Evolutionary conservation across 2,329 filamentous ascomycete species (phyloP), one percentile per base, ranked within the genome.

Genomic region (Kalmusia sp.): DNA sequence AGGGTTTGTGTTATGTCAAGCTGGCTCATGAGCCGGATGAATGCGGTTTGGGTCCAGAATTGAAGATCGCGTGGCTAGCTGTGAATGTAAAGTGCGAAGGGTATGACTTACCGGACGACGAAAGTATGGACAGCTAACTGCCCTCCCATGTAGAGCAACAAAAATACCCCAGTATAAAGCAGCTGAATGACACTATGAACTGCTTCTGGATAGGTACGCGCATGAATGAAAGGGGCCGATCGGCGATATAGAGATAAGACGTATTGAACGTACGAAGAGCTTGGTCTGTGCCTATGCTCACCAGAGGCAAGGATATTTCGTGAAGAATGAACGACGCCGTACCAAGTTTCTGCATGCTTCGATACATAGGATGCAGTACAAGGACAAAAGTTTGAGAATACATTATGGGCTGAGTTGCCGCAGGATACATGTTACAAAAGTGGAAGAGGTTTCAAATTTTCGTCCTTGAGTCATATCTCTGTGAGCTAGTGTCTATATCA

Each of bases 401-500:
- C n/a, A n/a, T n/a, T n/a, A n/a, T n/a, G n/a, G n/a, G n/a, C n/a
- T n/a, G n/a, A n/a, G n/a, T n/a, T n/a, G n/a, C n/a, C n/a, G n/a
- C n/a, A n/a, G n/a, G n/a, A n/a, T n/a, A n/a, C n/a, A n/a, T n/a
- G n/a, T n/a, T n/a, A n/a, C n/a, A n/a, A n/a, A n/a, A n/a, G n/a
- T n/a, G n/a, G n/a, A n/a, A n/a, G n/a, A n/a, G n/a, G n/a, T n/a
- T 28, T 28, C 27, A 28, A 12, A 28, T 7, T 28, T 6, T 12
- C 6, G 27, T 28, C 6, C 27, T 28, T 28, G 6, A 28, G 6
- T 19, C 14, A 12, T 38, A 21, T 47, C 35, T 55, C 47, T 35
- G 39, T 19, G 33, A 37, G 33, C 24, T 25, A 44, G 39, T 40
- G 46, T 52, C 45, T 56, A 46, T 24, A 35, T 55, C 44, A 27